A percentile compares a stretch with the other conserved stretches of the same genome.
Evolutionary conservation across 2,329 filamentous ascomycete genomes (phyloP).

Genomic region (Amesomyces nigricolor): DNA sequence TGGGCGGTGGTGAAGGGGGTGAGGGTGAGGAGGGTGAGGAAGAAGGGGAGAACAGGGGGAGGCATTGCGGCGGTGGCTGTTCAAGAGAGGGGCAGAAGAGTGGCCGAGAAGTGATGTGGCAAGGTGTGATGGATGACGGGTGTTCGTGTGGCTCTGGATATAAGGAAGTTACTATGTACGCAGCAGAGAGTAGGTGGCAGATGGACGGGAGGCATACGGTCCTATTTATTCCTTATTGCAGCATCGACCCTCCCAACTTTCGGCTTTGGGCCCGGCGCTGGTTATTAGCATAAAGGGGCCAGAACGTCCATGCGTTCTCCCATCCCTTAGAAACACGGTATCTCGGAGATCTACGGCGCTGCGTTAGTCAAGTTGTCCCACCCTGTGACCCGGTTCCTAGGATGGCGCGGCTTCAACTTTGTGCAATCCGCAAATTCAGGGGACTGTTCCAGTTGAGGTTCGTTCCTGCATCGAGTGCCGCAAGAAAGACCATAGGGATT

Average conservation of each 20-base stretch:
- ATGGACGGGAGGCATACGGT: background rate
- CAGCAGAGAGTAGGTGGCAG: background rate
- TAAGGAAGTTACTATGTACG: background rate
- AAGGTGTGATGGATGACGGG: background rate
- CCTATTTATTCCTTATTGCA: conserved; percentile 14
- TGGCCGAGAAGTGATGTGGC: background rate
- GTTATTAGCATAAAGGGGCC: background rate
- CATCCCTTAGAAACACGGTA: too few relatives aligned
- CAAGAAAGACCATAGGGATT: background rate
- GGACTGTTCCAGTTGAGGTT: background rate
- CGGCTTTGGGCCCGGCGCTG: too few relatives aligned
- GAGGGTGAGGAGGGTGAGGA: conserved; percentile 11
- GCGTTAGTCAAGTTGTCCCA: background rate
- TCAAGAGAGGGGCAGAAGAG: too few relatives aligned
- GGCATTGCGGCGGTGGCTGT: conserved; percentile 6
- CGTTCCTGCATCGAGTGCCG: background rate
- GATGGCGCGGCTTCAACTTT: background rate
- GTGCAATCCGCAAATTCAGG: background rate
- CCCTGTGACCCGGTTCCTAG: background rate
- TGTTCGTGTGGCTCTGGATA: background rate
- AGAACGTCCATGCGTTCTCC: background rate
- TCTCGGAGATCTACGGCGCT: too few relatives aligned
- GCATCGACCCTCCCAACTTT: background rate
- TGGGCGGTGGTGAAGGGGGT: conserved; percentile 21
- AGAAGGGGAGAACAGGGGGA: conserved; percentile 1